phyloP scores from a whole-genome alignment of 2,329 filamentous ascomycete genomes.

The Colletotrichum sp. region DNA sequence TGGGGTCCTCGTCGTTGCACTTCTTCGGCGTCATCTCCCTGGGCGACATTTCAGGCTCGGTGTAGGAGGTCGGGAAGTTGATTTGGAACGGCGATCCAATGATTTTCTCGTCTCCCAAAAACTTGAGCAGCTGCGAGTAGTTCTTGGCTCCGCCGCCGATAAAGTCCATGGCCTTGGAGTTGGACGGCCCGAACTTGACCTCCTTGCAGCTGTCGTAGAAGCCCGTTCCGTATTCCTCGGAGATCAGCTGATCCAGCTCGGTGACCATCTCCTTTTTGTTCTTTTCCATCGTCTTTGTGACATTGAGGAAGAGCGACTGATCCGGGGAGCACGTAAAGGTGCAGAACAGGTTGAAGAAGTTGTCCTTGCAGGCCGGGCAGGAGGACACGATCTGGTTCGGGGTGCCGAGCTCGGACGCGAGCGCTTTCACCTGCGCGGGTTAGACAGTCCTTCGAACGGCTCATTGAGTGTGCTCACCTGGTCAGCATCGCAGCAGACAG shows the following conservation, averaged over 20 bases:
- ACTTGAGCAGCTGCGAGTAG: conserved; percentile 85
- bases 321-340: conserved; percentile 98
- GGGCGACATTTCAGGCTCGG: conserved; percentile 73
- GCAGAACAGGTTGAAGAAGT: conserved; percentile 98
- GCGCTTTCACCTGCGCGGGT: conserved; percentile 70
- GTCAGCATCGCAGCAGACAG: conserved; percentile 83
- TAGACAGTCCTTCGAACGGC: background rate
- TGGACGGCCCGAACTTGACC: conserved; percentile 96
- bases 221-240: conserved; percentile 80
- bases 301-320: conserved; percentile 93
- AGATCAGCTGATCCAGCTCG: conserved; percentile 89
- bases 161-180: conserved; percentile 91
- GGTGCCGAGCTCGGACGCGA: conserved; percentile 84
- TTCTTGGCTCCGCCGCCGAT: conserved; percentile 96
- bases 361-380: conserved; percentile 95
- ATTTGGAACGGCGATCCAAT: conserved; percentile 98
- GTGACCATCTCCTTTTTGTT: conserved; percentile 68
- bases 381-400: conserved; percentile 89
- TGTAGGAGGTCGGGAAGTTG: conserved; percentile 76
- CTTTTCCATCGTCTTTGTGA: conserved; percentile 75
- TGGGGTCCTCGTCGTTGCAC: conserved; percentile 88
- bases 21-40: conserved; percentile 77
- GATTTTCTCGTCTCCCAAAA: conserved; percentile 89
- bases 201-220: conserved; percentile 99
- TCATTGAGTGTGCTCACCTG: conserved; percentile 60